These are phyloP conservation scores for Sphagnurus paluster DNA, from an alignment of 1,284 basidiomycete species.

Conservation along the genomic window DNA sequence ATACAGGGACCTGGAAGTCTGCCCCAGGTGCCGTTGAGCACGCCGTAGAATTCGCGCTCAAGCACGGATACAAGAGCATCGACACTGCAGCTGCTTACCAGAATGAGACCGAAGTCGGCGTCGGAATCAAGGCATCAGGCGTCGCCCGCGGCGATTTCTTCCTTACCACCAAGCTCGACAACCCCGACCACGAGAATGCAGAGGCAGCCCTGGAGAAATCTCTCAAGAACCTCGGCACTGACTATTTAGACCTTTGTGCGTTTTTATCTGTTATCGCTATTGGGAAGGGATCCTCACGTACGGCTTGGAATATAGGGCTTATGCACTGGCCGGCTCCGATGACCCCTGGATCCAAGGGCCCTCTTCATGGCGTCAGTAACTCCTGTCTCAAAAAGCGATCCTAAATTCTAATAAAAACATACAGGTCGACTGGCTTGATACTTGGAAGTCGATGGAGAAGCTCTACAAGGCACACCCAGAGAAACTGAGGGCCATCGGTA, in stretches of 20 bases:
- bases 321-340: conserved; percentile 81
- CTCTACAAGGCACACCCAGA: conserved; percentile 62
- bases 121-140: conserved; percentile 74
- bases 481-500: conserved; percentile 74
- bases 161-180: conserved; percentile 75
- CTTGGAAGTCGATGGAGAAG: conserved; percentile 80
- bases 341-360: conserved; percentile 36
- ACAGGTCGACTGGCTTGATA: conserved; percentile 63
- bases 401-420: conserved; percentile 4
- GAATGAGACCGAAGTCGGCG: conserved; percentile 74
- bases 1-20: conserved; percentile 77
- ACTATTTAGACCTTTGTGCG: conserved; percentile 78
- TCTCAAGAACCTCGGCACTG: conserved; percentile 66
- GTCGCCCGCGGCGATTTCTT: conserved; percentile 71
- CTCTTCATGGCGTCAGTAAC: conserved; percentile 39
- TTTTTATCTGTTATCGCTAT: background rate
- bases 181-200: conserved; percentile 65
- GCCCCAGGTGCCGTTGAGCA: conserved; percentile 60
- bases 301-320: conserved; percentile 45
- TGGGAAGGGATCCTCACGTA: background rate
- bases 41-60: conserved; percentile 75
- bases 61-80: conserved; percentile 73
- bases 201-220: conserved; percentile 71
- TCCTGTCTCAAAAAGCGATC: background rate
- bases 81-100: conserved; percentile 60